These are phyloP conservation scores for Prunus salicina DNA, from an alignment of 306 rosid genomes.

Conservation along the genomic window DNA sequence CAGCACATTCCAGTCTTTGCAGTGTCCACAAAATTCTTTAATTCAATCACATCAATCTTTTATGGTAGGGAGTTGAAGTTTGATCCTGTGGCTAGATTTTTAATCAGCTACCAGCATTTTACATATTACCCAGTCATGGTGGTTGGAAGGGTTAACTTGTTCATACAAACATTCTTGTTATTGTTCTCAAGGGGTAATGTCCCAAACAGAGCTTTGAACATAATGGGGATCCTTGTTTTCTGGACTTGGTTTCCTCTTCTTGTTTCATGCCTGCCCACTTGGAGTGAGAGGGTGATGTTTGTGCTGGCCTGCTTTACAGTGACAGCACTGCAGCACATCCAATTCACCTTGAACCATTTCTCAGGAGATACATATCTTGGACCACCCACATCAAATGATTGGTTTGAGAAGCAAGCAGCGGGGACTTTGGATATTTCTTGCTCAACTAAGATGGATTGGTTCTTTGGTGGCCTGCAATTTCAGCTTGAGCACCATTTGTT, in stretches of 20 bases:
- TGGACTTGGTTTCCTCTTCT: slow-evolving; percentile 42
- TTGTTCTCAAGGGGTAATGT: slow-evolving; percentile 20
- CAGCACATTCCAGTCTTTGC: slow-evolving; percentile 44
- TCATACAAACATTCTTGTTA: slow-evolving; percentile 34
- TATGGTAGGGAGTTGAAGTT: slow-evolving; percentile 31
- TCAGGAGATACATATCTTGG: slow-evolving; percentile 47
- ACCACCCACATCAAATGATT: slow-evolving; percentile 30
- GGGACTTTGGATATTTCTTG: slow-evolving; percentile 52
- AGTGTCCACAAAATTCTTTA: slow-evolving; percentile 14
- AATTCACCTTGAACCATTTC: slow-evolving; percentile 51
- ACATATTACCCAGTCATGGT: slow-evolving; percentile 41
- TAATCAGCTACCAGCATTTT: slow-evolving; percentile 36
- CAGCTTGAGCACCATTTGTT: slow-evolving; percentile 56
- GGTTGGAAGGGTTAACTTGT: slow-evolving; percentile 33
- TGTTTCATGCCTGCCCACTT: slow-evolving; percentile 25
- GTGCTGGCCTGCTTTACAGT: slow-evolving; percentile 37
- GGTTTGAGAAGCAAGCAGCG: slow-evolving; percentile 51
- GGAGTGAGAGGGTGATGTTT: slow-evolving; percentile 31
- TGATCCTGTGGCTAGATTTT: slow-evolving; percentile 30
- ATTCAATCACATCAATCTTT: slow-evolving; percentile 26
- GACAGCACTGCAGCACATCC: slow-evolving; percentile 42
- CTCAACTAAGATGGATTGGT: slow-evolving; percentile 48
- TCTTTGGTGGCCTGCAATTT: slow-evolving; percentile 47
- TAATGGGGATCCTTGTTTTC: slow-evolving; percentile 32
- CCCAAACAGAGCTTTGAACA: slow-evolving; percentile 27